Base-by-base conservation (phyloP, 257 asterid genomes). In the Vinca minor region DNA sequence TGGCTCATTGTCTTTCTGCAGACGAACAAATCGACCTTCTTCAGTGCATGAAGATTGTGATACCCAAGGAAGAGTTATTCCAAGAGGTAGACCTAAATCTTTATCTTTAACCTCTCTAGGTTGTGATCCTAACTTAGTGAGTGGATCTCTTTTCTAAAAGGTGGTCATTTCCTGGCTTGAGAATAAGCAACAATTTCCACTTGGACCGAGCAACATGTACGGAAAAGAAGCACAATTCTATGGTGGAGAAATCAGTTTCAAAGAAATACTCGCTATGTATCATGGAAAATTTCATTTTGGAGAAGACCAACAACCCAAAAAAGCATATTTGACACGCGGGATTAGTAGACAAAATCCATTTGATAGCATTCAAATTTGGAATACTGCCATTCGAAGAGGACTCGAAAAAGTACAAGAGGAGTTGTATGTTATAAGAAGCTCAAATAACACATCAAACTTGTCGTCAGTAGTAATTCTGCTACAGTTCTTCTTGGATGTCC, bases 51-150 rank as follows among this genome's bases (percentile, higher is more conserved):
- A 68, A 72, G 75, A 79, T 78, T 59, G 73, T 87, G 62, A 71
- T 85, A 59, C 90, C 97, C 9, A 79, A 83, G 73, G 97, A 84
- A 70, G 80, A 63, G 52, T 66, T 78, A 59, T 85, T 87, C 62
- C 90, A 85, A 78, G 89, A 84, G 96, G 97, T 90, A 79, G 72
- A 68, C 44, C 58, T 62, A n/a, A n/a, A n/a, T n/a, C n/a, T n/a
- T n/a, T n/a, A 58, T 77, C 62, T 50, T 59, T 46, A 78, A 56
- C 54, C 39, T 59, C 42, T 59, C 57, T 15, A 20, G 61, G 55
- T 59, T 21, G 66, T 70, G 64, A 73, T 67, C 66, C 63, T 62
- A n/a, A 72, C 35, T 69, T 75, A 66, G 71, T 78, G 54, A 64
- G 47, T 45, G 52, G 67, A 52, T 45, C 53, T 66, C 48, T 67